Base-by-base conservation (phyloP, 208 protist species). In the Trypanosoma lewisi region DNA sequence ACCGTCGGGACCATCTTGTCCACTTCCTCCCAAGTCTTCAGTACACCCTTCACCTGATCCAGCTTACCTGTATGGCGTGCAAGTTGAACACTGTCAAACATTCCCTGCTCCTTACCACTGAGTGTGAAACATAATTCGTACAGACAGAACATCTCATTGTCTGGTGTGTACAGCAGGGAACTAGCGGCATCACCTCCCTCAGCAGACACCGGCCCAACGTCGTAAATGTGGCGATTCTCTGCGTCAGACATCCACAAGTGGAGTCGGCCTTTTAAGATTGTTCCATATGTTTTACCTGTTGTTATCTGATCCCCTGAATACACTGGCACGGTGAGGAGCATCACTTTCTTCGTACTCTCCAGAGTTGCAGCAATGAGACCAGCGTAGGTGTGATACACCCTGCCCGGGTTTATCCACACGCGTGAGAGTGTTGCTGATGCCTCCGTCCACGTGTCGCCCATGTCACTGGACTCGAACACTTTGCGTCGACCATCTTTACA, bases 211-310 rank as follows among this genome's bases (percentile, higher is more conserved):
- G 33, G 52, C 0, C 54, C 63, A 62, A 55, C 54, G 27, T 53
- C 34, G 27, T 42, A 62, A 19, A 62, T 55, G 45, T 45, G 63
- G n/a, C n/a, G n/a, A n/a, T n/a, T n/a, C 3, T 28, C 30, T 23
- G 31, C 42, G 30, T 70, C 64, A n/a, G 55, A 61, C 30, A 62
- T 2, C 64, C 64, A 70, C 2, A 70, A 34, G 14, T 56, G 64
- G 9, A 70, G 42, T 16, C n/a, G 3, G 45, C 44, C 37, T 50
- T 54, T 31, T 2, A 5, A 47, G 42, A n/a, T n/a, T n/a, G n/a
- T n/a, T n/a, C n/a, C n/a, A n/a, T n/a, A n/a, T n/a, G n/a, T n/a
- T n/a, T n/a, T n/a, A n/a, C n/a, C n/a, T n/a, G n/a, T n/a, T n/a
- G n/a, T n/a, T n/a, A n/a, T n/a, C n/a, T n/a, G n/a, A n/a, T n/a